Evolutionary conservation across 1,284 basidiomycete genomes (phyloP), one percentile per base, ranked within the genome.

Genomic region (Trametes versicolor): DNA sequence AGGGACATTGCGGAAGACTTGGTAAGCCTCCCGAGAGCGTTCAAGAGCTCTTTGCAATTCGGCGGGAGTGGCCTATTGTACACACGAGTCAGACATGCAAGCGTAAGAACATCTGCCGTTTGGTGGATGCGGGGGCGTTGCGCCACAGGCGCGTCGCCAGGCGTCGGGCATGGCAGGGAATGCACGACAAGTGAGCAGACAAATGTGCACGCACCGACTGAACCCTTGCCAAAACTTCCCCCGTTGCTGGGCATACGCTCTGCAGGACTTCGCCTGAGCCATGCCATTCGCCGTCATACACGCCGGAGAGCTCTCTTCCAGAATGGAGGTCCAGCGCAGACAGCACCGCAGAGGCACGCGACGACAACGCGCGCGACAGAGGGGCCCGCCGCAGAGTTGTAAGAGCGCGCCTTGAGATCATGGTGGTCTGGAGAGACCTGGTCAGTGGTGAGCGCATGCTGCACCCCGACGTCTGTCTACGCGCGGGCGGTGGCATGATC

Each of bases 281-380:
- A 61, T 82, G 80, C 93, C 92, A 94, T 68, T 83, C 77, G 41
- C 92, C 92, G 73, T 94, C 90, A 73, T 92, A 94, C 10, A 94
- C 90, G 2, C 93, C 92, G 23, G 83, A 78, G 21, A 93, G 50
- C 39, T 81, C 78, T 23, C 76, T 74, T 19, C 80, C 80, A 2
- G 74, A 70, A 4, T 87, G 82, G 63, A 94, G 86, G 70, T 88
- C 87, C 58, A 93, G 75, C 1, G 88, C 82, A 37, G 83, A 81
- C 66, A 94, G 82, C 60, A 94, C 80, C 43, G 78, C 77, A 5
- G 90, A 85, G 2, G 91, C 92, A 63, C 92, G 82, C 61, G 80
- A 84, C 10, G 90, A 92, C 71, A 92, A 70, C 34, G 63, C 37
- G 25, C 77, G 74, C 45, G 64, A 52, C 36, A 66, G 60, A n/a